Conservation (phyloP, 2,329 filamentous ascomycete genomes). For the Paecilomyces sp. region DNA sequence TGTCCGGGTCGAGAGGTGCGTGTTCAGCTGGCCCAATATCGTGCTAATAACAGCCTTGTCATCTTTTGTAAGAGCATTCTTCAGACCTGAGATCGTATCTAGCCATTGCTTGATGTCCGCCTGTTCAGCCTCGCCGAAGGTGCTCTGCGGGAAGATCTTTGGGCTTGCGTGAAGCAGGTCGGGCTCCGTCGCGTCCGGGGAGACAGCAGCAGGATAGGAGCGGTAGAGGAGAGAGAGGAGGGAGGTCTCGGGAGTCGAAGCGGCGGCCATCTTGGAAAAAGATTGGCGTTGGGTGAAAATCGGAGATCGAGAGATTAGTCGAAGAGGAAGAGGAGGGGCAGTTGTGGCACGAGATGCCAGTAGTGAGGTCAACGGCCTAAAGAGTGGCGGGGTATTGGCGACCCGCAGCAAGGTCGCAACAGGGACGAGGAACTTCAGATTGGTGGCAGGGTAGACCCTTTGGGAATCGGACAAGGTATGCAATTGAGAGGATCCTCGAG, state of each 20-base stretch:
- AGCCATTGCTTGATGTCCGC: slow-evolving; percentile 87
- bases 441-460: slow-evolving; percentile 1
- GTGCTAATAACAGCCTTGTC: slow-evolving; percentile 51
- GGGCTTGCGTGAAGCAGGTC: slow-evolving; percentile 41
- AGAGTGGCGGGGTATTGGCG: slow-evolving; percentile 8
- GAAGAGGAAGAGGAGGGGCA: not conserved
- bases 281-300: slow-evolving; percentile 8
- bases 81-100: slow-evolving; percentile 65
- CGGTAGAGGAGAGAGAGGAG: slow-evolving; percentile 39
- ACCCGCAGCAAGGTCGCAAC: slow-evolving; percentile 10
- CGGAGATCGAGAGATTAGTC: slow-evolving; percentile 4
- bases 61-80: slow-evolving; percentile 40
- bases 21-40: slow-evolving; percentile 73
- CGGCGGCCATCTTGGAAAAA: slow-evolving; percentile 18
- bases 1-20: slow-evolving; percentile 78
- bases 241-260: slow-evolving; percentile 32
- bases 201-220: slow-evolving; percentile 34
- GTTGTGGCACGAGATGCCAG: not conserved
- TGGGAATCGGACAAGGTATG: not conserved
- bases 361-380: not conserved
- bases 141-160: slow-evolving; percentile 61
- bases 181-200: slow-evolving; percentile 33
- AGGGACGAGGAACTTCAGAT: slow-evolving; percentile 6
- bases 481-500: not conserved
- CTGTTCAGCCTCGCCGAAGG: slow-evolving; percentile 72